phyloP scores from a whole-genome alignment of 164 flowering plant genomes.

The Stephania cephalantha region DNA sequence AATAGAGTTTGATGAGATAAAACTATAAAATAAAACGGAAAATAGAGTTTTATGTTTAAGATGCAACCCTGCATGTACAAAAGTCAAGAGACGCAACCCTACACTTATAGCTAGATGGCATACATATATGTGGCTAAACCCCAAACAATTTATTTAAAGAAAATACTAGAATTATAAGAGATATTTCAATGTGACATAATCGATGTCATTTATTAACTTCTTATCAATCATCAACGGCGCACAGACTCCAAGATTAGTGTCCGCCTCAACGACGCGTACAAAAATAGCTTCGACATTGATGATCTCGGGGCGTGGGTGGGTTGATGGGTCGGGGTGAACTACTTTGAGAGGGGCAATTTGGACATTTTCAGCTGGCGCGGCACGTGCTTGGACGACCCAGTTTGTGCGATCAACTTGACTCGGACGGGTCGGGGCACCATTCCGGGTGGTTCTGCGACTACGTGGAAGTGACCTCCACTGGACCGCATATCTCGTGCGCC shows the following conservation, averaged over 20 bases:
- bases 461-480: constrained; percentile 73
- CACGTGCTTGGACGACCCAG: constrained; percentile 39
- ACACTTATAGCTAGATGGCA: too few relatives aligned
- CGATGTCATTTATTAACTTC: too few relatives aligned
- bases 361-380: constrained; percentile 81
- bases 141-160: too few relatives aligned
- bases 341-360: constrained; percentile 82
- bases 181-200: too few relatives aligned
- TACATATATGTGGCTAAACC: too few relatives aligned
- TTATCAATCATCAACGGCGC: constrained; percentile 53
- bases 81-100: too few relatives aligned
- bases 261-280: constrained; percentile 32
- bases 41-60: too few relatives aligned
- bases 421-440: constrained; percentile 66
- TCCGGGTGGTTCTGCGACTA: constrained; percentile 88
- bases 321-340: constrained; percentile 63
- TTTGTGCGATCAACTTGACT: constrained; percentile 67
- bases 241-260: constrained; percentile 76
- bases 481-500: constrained; percentile 46
- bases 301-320: constrained; percentile 75
- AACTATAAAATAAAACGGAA: too few relatives aligned
- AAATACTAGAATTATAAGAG: too few relatives aligned
- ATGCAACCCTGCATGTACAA: too few relatives aligned
- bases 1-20: too few relatives aligned
- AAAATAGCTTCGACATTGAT: constrained; percentile 27